These are phyloP conservation scores for Colletotrichum sp. DNA, from an alignment of 2,329 filamentous ascomycete genomes.

Conservation along the genomic window DNA sequence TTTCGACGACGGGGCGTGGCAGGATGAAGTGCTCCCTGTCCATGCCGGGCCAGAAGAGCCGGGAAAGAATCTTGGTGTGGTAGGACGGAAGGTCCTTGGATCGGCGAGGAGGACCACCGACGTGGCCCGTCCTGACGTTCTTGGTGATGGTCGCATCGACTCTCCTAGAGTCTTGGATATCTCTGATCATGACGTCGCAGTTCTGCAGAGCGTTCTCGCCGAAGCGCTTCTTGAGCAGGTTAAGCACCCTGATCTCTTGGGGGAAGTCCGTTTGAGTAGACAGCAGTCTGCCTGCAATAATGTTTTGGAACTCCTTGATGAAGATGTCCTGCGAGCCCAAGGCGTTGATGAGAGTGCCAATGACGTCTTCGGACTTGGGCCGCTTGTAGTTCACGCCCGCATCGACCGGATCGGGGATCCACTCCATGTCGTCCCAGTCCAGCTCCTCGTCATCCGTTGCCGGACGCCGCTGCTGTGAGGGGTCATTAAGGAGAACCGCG, in stretches of 20 bases:
- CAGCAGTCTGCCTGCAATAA: constrained; percentile 83
- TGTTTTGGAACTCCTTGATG: constrained; percentile 89
- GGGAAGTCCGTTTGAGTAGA: constrained; percentile 72
- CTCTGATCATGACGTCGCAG: constrained; percentile 96
- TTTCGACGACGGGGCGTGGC: constrained; percentile 59
- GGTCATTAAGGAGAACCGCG: constrained; percentile 68
- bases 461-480: constrained; percentile 56
- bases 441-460: constrained; percentile 71
- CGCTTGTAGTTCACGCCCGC: constrained; percentile 91
- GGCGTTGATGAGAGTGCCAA: constrained; percentile 86
- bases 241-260: constrained; percentile 82
- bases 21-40: constrained; percentile 72
- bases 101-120: constrained; percentile 23
- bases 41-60: constrained; percentile 90
- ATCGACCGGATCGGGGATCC: constrained; percentile 92
- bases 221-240: constrained; percentile 86
- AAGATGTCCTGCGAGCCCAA: constrained; percentile 88
- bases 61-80: constrained; percentile 85
- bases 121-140: constrained; percentile 24
- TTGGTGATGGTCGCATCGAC: constrained; percentile 73
- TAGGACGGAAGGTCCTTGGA: constrained; percentile 46
- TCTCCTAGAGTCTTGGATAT: constrained; percentile 82
- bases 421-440: constrained; percentile 91
- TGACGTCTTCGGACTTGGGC: constrained; percentile 87
- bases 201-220: constrained; percentile 86